Conservation (phyloP, 176 grass and related monocot species). For the sorghum (Sorghum bicolor) region Sorghum_bicolor_NCBIv3 NC_012879.2:17602501-17603000, state of each 20-base stretch:
- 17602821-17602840: slow-evolving; percentile 57
- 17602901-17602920: slow-evolving; percentile 60
- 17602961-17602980: slow-evolving; percentile 85
- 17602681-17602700: slow-evolving; percentile 59
- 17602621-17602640: not conserved
- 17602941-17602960: slow-evolving; percentile 81
- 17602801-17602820: slow-evolving; percentile 56
- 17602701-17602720: slow-evolving; percentile 59
- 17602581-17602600: not conserved
- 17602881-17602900: slow-evolving; percentile 47
- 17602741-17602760: not conserved
- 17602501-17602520: not conserved
- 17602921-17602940: slow-evolving; percentile 62
- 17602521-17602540: not conserved
- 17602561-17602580: not conserved
- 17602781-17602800: slow-evolving; percentile 75
- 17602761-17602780: slow-evolving; percentile 74
- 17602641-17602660: slow-evolving; percentile 45
- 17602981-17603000: slow-evolving; percentile 74
- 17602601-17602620: not conserved
- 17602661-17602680: slow-evolving; percentile 58
- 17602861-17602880: slow-evolving; percentile 99
- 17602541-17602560: too few relatives aligned
- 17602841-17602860: slow-evolving; percentile 66
- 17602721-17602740: slow-evolving; percentile 11